These are phyloP conservation scores for Hortaea werneckii DNA, from an alignment of 2,329 filamentous ascomycete genomes.

Conservation along the genomic window DNA sequence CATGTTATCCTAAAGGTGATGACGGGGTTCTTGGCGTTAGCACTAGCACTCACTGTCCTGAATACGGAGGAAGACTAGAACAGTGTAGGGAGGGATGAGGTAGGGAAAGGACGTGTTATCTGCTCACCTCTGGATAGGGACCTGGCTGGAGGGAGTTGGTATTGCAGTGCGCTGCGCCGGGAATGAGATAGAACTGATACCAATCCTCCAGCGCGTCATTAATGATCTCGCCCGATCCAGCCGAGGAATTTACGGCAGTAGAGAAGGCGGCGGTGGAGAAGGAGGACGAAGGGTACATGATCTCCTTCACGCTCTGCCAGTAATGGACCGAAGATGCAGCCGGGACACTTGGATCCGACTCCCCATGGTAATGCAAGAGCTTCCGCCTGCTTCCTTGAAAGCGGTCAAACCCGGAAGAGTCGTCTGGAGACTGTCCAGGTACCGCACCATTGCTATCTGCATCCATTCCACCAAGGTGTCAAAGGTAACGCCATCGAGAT, in stretches of 20 bases:
- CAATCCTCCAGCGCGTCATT: constrained; percentile 37
- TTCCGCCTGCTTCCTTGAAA: constrained; percentile 44
- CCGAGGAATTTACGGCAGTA: constrained; percentile 36
- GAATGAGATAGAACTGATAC: constrained; percentile 46
- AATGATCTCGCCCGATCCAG: constrained; percentile 28
- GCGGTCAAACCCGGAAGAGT: constrained; percentile 43
- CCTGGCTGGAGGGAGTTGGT: constrained; percentile 27
- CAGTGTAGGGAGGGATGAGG: too few relatives aligned
- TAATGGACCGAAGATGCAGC: constrained; percentile 46
- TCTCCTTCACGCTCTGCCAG: constrained; percentile 40
- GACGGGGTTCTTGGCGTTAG: too few relatives aligned
- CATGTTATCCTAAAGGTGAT: too few relatives aligned
- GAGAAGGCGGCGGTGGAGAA: too few relatives aligned
- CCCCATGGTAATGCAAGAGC: constrained; percentile 49
- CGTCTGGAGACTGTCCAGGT: constrained; percentile 44
- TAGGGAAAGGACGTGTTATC: too few relatives aligned
- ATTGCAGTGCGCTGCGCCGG: constrained; percentile 44
- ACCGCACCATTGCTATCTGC: constrained; percentile 38
- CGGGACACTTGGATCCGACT: constrained; percentile 45
- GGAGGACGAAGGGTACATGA: too few relatives aligned
- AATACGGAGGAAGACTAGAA: too few relatives aligned
- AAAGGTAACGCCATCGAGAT: constrained; percentile 43
- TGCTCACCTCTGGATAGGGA: too few relatives aligned
- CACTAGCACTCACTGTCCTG: too few relatives aligned
- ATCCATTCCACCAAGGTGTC: constrained; percentile 49